Evolutionary conservation across 2,329 filamentous ascomycete genomes (phyloP), one percentile per base, ranked within the genome.

Genomic region (Bipolaris oryzae): DNA sequence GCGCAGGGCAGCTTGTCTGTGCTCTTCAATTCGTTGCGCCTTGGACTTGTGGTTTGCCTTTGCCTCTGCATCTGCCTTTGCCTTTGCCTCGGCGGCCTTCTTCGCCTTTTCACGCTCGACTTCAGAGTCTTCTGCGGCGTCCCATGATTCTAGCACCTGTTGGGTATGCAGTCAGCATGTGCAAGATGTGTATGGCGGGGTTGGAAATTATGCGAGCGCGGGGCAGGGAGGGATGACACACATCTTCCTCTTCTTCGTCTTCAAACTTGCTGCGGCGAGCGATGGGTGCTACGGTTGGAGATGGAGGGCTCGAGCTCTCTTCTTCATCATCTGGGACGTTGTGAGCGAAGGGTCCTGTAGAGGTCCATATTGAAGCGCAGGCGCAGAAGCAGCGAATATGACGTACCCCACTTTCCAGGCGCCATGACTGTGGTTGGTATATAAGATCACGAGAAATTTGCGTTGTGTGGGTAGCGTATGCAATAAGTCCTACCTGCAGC

Each of bases 41-140:
- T 94, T 96, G 75, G 87, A 85, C 82, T 98, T 98, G 83, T 97
- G 96, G 72, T 88, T 91, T 50, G 92, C 92, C 41, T 90, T 91
- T 7, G 92, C 92, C 71, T 92, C 91, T 42, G 90, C 93, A 0
- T 93, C 92, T 25, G 91, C 92, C 79, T 96, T 96, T 56, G 90
- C 91, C 79, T 96, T 96, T 50, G 87, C 89, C 73, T 91, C 93
- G 5, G 85, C 89, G 48, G 88, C 92, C 81, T 94, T 95, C 79
- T 90, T 90, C 25, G 86, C 91, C 83, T 98, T 99, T 79, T 97
- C 93, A 71, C 92, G 90, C 82, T 99, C 95, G 69, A 88, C 94
- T 72, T 99, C 95, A 60, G 92, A 96, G 80, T 99, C 95, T 74
- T 98, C 95, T 67, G 91, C 93, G 56, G 91, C 94, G 72, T 98